These are phyloP conservation scores for Calonectria fujianensis DNA, from an alignment of 2,329 filamentous ascomycete species.

Conservation along the genomic window DNA sequence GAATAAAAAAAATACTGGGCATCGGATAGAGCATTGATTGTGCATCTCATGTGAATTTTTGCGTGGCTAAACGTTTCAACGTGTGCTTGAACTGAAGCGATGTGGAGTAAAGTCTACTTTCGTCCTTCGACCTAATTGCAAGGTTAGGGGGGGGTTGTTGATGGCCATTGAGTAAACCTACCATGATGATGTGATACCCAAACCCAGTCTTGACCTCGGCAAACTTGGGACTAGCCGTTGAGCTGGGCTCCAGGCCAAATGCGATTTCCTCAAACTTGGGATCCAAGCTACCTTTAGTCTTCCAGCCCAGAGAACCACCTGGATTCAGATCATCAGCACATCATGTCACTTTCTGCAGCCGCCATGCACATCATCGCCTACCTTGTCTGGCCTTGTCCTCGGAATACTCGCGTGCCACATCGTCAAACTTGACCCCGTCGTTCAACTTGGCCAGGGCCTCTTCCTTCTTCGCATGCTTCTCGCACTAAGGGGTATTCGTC, in stretches of 20 bases:
- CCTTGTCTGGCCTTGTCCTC: constrained; percentile 85
- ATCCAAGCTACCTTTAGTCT: constrained; percentile 80
- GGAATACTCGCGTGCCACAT: constrained; percentile 82
- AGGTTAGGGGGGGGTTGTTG: constrained; percentile 28
- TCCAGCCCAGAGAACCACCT: constrained; percentile 85
- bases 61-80: constrained; percentile 20
- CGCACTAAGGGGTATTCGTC: constrained; percentile 69
- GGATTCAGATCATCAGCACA: constrained; percentile 33
- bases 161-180: constrained; percentile 59
- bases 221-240: constrained; percentile 77
- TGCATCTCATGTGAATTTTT: background rate
- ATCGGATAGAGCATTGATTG: constrained; percentile 48
- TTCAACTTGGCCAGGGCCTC: constrained; percentile 82
- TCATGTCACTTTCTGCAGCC: background rate
- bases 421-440: constrained; percentile 82
- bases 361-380: constrained; percentile 52
- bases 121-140: constrained; percentile 62
- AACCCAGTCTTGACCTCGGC: constrained; percentile 84
- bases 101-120: constrained; percentile 56
- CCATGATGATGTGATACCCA: constrained; percentile 89
- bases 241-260: constrained; percentile 80
- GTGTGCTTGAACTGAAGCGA: constrained; percentile 23
- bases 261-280: constrained; percentile 83
- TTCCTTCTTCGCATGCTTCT: constrained; percentile 86
- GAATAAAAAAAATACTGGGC: constrained; percentile 64